Conservation (phyloP, 2,329 filamentous ascomycete genomes). For the Ascomycota sp. region DNA sequence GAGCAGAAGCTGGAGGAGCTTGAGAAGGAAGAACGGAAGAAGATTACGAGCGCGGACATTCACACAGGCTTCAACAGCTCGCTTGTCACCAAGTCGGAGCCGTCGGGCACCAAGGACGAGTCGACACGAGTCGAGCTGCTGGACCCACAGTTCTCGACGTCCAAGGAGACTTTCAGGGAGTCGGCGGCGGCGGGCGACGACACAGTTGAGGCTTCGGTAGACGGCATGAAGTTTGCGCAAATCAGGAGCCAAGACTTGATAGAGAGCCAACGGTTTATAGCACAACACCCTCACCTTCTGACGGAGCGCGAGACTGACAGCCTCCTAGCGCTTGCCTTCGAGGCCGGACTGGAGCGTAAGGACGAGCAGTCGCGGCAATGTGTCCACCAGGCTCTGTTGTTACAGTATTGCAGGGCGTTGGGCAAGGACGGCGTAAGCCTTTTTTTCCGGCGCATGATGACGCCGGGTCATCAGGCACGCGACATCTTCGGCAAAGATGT, state of each 20-base stretch:
- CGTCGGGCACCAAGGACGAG: conserved; percentile 24
- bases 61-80: conserved; percentile 84
- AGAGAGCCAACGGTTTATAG: conserved; percentile 55
- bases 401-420: conserved; percentile 87
- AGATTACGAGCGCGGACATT: conserved; percentile 85
- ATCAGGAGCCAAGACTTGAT: conserved; percentile 61
- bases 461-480: conserved; percentile 70
- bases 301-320: conserved; percentile 78
- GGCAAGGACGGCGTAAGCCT: conserved; percentile 72
- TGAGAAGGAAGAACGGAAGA: conserved; percentile 64
- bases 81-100: conserved; percentile 44
- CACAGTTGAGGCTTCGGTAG: conserved; percentile 52
- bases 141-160: conserved; percentile 36
- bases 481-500: conserved; percentile 89
- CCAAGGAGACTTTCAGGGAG: background rate
- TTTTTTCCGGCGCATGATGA: conserved; percentile 94
- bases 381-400: conserved; percentile 77
- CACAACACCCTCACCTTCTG: conserved; percentile 57
- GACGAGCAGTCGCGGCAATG: conserved; percentile 64
- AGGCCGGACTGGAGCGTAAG: conserved; percentile 58
- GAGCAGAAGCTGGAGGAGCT: conserved; percentile 55
- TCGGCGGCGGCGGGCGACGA: conserved; percentile 31
- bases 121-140: conserved; percentile 47
- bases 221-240: conserved; percentile 62
- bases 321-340: conserved; percentile 78